These are phyloP conservation scores for Serendipita sp. DNA, from an alignment of 768 basidiomycete genomes.

Conservation along the genomic window DNA sequence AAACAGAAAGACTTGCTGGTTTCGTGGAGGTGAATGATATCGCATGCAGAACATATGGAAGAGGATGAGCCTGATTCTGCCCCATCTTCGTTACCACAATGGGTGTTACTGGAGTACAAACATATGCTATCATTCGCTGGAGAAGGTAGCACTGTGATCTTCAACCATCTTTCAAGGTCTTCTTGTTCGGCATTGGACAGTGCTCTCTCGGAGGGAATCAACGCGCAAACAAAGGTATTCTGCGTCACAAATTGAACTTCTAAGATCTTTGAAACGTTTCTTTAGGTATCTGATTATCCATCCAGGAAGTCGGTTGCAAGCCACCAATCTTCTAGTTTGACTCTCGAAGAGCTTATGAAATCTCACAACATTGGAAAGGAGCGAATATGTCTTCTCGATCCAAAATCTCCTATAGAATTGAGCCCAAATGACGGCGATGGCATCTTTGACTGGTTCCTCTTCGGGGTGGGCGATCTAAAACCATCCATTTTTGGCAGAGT, in stretches of 20 bases:
- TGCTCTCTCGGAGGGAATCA: conserved; percentile 17
- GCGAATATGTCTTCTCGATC: conserved; percentile 84
- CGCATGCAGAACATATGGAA: conserved; percentile 82
- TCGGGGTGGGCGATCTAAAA: conserved; percentile 41
- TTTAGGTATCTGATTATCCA: too few relatives aligned
- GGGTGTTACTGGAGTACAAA: conserved; percentile 91
- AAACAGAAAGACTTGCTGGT: neutral
- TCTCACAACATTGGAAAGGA: conserved; percentile 25
- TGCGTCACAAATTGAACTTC: too few relatives aligned
- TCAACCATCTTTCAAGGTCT: conserved; percentile 70
- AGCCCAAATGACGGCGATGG: conserved; percentile 62
- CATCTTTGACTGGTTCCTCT: conserved; percentile 74
- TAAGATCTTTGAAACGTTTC: too few relatives aligned
- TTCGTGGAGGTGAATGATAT: neutral
- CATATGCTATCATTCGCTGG: conserved; percentile 78
- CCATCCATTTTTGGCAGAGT: neutral
- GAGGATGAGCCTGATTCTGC: conserved; percentile 64
- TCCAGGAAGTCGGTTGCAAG: conserved; percentile 2
- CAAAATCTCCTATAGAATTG: conserved; percentile 55
- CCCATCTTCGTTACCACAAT: conserved; percentile 43
- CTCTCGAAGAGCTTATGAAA: conserved; percentile 41
- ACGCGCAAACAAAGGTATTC: neutral
- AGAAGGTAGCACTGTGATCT: conserved; percentile 44
- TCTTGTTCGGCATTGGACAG: conserved; percentile 39
- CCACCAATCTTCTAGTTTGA: conserved; percentile 21